Conservation (phyloP, 176 grass and related monocot species). For the Cenchrus americanus region DNA sequence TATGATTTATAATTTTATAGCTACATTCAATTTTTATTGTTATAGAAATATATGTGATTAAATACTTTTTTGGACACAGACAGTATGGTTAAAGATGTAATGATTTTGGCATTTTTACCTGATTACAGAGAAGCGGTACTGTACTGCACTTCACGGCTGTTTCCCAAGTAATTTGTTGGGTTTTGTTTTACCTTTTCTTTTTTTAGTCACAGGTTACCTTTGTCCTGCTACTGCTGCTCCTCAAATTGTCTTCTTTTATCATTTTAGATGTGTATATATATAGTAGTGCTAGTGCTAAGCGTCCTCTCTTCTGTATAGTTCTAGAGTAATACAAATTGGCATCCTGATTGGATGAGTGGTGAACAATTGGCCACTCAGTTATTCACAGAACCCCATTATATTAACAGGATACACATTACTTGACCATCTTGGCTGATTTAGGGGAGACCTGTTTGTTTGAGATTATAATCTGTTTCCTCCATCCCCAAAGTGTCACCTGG, state of each 20-base stretch:
- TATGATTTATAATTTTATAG: conserved; percentile 50
- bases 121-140: conserved; percentile 49
- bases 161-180: conserved; percentile 49
- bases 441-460: neutral
- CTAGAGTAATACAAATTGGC: neutral
- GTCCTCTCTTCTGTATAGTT: neutral
- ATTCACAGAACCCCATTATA: neutral
- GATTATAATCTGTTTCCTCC: too few relatives aligned
- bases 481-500: too few relatives aligned
- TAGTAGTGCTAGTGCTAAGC: neutral
- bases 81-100: conserved; percentile 29
- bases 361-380: neutral
- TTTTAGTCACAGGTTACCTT: conserved; percentile 30
- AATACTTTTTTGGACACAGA: conserved; percentile 13
- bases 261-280: neutral
- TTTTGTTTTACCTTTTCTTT: conserved; percentile 41
- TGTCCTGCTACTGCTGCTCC: neutral
- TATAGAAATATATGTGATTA: conserved; percentile 2
- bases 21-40: conserved; percentile 20
- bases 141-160: conserved; percentile 48
- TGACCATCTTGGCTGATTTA: neutral
- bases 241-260: neutral
- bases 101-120: conserved; percentile 40
- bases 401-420: neutral
- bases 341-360: neutral